phyloP scores from a whole-genome alignment of 169 alveolate species.

The Amoebophrya sp. region DNA sequence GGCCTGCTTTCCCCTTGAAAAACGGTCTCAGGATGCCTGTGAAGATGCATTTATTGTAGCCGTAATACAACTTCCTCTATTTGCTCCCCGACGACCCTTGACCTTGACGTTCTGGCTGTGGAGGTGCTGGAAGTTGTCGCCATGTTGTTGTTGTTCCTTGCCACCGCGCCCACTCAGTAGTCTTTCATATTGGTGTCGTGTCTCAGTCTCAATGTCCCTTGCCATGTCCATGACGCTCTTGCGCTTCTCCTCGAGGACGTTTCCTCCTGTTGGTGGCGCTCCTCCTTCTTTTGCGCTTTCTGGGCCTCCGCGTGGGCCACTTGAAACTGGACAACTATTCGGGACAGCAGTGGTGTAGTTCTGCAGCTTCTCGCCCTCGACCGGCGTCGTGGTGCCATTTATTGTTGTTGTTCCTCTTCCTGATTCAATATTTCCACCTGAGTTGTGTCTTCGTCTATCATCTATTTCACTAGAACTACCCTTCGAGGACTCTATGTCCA shows the following conservation, averaged over 20 bases:
- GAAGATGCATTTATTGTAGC: no score
- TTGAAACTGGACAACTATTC: neutral
- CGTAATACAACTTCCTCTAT: no score
- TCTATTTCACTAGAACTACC: neutral
- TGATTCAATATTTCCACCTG: neutral
- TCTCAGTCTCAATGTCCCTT: neutral
- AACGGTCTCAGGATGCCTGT: neutral
- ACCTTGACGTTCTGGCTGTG: neutral
- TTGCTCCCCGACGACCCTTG: neutral
- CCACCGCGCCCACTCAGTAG: neutral
- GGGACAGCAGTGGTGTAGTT: neutral
- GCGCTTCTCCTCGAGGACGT: neutral
- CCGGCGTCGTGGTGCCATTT: neutral
- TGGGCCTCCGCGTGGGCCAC: neutral
- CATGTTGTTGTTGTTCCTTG: neutral
- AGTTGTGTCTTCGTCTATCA: neutral
- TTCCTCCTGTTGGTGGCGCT: neutral
- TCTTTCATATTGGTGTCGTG: neutral
- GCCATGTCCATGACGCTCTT: neutral
- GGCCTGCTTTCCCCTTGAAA: neutral
- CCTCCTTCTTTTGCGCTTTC: neutral
- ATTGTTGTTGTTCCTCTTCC: neutral
- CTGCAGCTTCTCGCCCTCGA: neutral
- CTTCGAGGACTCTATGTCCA: neutral
- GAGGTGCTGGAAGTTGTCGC: neutral